Evolutionary conservation across 805 yeast species (phyloP).

Genomic region (Starmerella vaccinii): DNA sequence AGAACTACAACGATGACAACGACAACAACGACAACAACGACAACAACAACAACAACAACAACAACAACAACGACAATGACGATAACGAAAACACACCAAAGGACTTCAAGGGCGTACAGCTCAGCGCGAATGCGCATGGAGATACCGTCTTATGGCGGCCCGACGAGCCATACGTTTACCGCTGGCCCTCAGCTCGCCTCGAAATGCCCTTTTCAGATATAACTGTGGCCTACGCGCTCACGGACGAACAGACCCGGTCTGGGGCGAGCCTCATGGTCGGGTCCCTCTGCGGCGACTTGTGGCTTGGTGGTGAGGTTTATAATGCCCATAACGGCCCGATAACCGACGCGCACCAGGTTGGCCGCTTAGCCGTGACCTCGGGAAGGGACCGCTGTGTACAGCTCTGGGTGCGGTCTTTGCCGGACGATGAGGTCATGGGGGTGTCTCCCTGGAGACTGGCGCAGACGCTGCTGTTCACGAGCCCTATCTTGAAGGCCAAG

Average conservation of each 20-base stretch:
- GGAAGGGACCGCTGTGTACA: constrained; percentile 25
- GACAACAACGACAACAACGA: too few relatives aligned
- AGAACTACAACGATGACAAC: too few relatives aligned
- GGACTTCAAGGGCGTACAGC: background rate
- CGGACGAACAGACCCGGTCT: background rate
- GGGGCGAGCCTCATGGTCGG: constrained; percentile 9
- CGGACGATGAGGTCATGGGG: background rate
- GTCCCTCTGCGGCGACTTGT: constrained; percentile 13
- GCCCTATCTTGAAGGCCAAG: constrained; percentile 21
- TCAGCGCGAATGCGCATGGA: background rate
- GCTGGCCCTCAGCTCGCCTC: constrained; percentile 8
- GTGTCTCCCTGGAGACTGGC: constrained; percentile 39
- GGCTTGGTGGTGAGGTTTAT: constrained; percentile 5
- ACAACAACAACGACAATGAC: too few relatives aligned
- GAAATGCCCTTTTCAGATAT: constrained; percentile 3
- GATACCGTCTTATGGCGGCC: constrained; percentile 12
- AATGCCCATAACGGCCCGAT: constrained; percentile 24
- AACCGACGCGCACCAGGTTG: constrained; percentile 16
- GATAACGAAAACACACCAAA: background rate
- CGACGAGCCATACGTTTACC: background rate
- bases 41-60: too few relatives aligned
- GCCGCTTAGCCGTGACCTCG: constrained; percentile 7
- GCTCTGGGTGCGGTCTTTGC: constrained; percentile 10
- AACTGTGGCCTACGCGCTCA: background rate
- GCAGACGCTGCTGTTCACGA: constrained; percentile 40